phyloP scores from a whole-genome alignment of 495 filamentous ascomycete species.

The Saxophila tyrrhenica region DNA sequence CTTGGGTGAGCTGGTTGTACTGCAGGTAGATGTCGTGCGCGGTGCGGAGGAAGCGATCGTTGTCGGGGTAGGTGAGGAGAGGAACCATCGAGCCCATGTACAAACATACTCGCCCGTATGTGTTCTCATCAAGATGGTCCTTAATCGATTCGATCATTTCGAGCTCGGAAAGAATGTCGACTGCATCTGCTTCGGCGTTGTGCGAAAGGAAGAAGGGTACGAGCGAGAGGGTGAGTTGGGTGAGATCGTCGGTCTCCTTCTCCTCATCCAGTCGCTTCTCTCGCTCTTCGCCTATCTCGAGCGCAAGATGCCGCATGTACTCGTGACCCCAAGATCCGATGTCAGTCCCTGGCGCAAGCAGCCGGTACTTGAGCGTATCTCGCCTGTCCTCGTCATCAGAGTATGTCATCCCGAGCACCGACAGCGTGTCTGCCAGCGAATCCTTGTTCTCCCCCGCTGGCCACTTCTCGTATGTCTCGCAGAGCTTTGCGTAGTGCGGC shows the following conservation, averaged over 20 bases:
- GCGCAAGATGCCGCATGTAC: constrained; percentile 88
- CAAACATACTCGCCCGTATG: constrained; percentile 81
- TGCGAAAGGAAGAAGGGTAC: constrained; percentile 93
- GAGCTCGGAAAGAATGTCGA: constrained; percentile 90
- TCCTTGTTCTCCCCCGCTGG: constrained; percentile 70
- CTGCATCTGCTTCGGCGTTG: constrained; percentile 95
- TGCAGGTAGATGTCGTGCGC: constrained; percentile 86
- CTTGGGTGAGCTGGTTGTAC: constrained; percentile 84
- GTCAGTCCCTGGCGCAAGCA: constrained; percentile 80
- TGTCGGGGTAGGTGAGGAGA: constrained; percentile 91
- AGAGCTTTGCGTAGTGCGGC: constrained; percentile 84
- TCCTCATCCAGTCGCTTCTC: constrained; percentile 62
- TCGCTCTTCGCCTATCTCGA: constrained; percentile 93
- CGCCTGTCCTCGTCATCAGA: constrained; percentile 92
- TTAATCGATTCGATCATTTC: constrained; percentile 94
- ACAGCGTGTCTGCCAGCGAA: constrained; percentile 86
- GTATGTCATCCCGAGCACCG: constrained; percentile 97
- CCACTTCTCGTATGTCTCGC: constrained; percentile 81
- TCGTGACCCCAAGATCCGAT: constrained; percentile 97
- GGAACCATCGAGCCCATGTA: constrained; percentile 99
- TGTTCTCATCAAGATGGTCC: constrained; percentile 83
- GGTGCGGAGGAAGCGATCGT: constrained; percentile 81
- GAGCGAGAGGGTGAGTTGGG: constrained; percentile 67
- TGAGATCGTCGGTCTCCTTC: constrained; percentile 57
- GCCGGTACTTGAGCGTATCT: constrained; percentile 89